phyloP scores from a whole-genome alignment of 192 early-diverging fungal species.

The Pilobolus umbonatus region DNA sequence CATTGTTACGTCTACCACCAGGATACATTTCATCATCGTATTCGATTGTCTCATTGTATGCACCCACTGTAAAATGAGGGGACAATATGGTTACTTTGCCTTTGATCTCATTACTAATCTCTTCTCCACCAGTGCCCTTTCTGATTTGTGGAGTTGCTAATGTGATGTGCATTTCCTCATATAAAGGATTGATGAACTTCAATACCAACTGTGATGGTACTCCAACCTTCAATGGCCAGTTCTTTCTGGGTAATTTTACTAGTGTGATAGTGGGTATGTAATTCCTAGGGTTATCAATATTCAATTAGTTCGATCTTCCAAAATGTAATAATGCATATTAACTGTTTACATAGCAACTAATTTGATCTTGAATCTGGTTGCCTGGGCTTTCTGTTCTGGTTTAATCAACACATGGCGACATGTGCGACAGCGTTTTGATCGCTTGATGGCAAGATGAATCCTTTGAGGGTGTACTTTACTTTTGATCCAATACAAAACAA shows the following conservation, averaged over 20 bases:
- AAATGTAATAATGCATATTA: conserved; percentile 7
- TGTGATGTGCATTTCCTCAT: conserved; percentile 62
- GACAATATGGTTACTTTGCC: conserved; percentile 46
- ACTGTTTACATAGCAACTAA: conserved; percentile 68
- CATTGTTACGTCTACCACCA: conserved; percentile 26
- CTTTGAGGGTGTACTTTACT: conserved; percentile 75
- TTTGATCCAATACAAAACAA: background rate
- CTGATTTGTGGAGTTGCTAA: conserved; percentile 45
- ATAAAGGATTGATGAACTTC: conserved; percentile 77
- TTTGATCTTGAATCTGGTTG: conserved; percentile 85
- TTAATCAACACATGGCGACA: conserved; percentile 91
- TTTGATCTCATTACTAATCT: conserved; percentile 2
- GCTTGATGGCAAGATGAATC: conserved; percentile 82
- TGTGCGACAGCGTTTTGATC: conserved; percentile 75
- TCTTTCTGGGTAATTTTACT: conserved; percentile 34
- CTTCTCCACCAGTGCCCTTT: conserved; percentile 1
- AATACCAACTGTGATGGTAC: conserved; percentile 49
- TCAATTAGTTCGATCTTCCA: conserved; percentile 5
- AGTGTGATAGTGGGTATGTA: conserved; percentile 79
- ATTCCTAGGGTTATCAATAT: conserved; percentile 37
- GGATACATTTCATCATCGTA: conserved; percentile 64
- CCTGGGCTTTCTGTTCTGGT: conserved; percentile 87
- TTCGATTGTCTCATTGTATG: conserved; percentile 77
- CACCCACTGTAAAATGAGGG: conserved; percentile 59
- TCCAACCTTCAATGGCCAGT: conserved; percentile 23